Base-by-base conservation (phyloP, 306 rosid genomes). In the Urtica urens region DNA sequence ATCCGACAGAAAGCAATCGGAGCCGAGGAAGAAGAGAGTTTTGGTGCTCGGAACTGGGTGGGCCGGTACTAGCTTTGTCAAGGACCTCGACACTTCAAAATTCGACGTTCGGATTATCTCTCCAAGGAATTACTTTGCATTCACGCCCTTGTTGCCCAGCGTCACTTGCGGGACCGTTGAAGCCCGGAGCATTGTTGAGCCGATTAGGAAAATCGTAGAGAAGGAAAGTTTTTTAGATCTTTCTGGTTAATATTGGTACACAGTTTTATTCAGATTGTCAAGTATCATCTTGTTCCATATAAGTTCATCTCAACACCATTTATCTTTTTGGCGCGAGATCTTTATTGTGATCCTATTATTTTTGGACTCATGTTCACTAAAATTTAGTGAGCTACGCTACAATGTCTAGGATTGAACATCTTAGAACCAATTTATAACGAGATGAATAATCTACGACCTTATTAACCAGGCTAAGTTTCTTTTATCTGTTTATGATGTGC, bases 31-130 rank as follows among this genome's bases (percentile, higher is more conserved):
- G 60, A 75, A 84, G 84, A 90, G 55, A 73, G 85, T 90, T 16
- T 62, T 84, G 74, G 97, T 90, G 57, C 97, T 90, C 60, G 97
- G 97, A 70, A 84, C 97, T 45, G 97, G 97, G 57, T 90, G 97
- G 97, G 97, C 85, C 50, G 94, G 84, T 55, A 81, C 87, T 59
- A 84, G 97, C 73, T 81, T 90, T 67, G 80, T 90, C 35, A 90
- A 81, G 80, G 72, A 70, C 58, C 62, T 84, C 65, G 97, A 90
- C 75, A 72, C 92, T 68, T 70, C 92, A 13, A 26, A 53, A 30
- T 90, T 78, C 62, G 95, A 90, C 55, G 69, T 81, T 49, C 85
- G 77, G 64, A 92, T 90, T 65, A 77, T 90, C 64, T 90, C 97
- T 3, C 94, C 97, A 22, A 85, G 81, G 23, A 90, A 90, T 50